Conservation (phyloP, 2,329 filamentous ascomycete species). For the Alternaria metachromatica region DNA sequence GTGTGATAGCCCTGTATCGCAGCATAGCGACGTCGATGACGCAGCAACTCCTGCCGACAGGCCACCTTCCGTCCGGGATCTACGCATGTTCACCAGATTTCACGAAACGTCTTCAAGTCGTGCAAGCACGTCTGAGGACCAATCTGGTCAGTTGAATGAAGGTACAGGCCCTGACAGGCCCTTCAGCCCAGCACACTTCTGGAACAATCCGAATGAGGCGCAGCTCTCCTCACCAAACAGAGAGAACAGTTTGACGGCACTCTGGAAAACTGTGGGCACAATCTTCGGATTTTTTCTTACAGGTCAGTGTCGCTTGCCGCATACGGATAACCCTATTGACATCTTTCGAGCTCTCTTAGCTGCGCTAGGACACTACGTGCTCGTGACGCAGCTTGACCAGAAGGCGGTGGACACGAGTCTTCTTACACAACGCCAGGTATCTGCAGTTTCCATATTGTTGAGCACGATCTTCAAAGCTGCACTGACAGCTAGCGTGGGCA, state of each 20-base stretch:
- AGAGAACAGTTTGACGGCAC: too few relatives aligned
- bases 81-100: not conserved
- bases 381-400: not conserved
- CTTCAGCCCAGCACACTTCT: not conserved
- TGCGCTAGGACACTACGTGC: not conserved
- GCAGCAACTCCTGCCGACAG: not conserved
- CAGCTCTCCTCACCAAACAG: not conserved
- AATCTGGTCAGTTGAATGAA: not conserved
- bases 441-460: not conserved
- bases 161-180: fast-evolving
- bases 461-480: not conserved
- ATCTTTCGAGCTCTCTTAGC: not conserved
- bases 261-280: not conserved
- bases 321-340: fast-evolving
- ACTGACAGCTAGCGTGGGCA: not conserved
- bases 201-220: fast-evolving
- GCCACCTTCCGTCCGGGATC: not conserved
- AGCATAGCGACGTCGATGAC: not conserved
- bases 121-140: fast-evolving
- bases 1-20: fast-evolving
- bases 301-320: not conserved
- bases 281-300: not conserved
- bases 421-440: not conserved
- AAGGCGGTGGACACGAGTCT: fast-evolving
- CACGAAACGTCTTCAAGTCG: fast-evolving